Percentiles rank a stretch among this genome's conserved stretches.
Conservation (phyloP, 495 filamentous ascomycete genomes). For the Penicillium paxilli region DNA sequence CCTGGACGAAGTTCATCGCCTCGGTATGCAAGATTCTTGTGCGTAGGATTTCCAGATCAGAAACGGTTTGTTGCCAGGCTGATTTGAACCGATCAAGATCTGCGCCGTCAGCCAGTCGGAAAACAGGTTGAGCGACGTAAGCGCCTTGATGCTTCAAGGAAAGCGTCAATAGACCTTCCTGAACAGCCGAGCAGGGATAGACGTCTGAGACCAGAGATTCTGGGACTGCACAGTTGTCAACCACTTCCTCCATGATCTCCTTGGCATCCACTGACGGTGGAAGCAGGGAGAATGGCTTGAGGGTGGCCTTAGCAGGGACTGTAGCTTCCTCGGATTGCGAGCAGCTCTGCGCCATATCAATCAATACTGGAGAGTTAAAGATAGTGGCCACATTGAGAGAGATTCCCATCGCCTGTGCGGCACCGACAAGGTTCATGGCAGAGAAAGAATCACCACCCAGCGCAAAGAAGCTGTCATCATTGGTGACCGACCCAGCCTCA, state of each 20-base stretch:
- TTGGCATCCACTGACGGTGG: constrained; percentile 20
- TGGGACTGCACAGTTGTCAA: constrained; percentile 40
- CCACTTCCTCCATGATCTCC: constrained; percentile 44
- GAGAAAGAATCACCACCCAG: constrained; percentile 58
- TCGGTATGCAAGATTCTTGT: constrained; percentile 57
- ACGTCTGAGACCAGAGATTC: constrained; percentile 49
- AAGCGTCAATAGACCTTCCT: constrained; percentile 66
- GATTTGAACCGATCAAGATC: constrained; percentile 50
- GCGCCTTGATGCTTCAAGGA: constrained; percentile 54
- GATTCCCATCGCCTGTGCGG: constrained; percentile 42
- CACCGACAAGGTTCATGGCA: constrained; percentile 56
- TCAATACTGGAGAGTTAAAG: constrained; percentile 45
- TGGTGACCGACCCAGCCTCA: constrained; percentile 36
- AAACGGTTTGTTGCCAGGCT: constrained; percentile 53
- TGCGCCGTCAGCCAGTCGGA: constrained; percentile 42
- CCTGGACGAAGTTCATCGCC: constrained; percentile 51
- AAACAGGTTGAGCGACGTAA: constrained; percentile 54
- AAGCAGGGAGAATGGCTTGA: constrained; percentile 49
- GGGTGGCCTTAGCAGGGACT: constrained; percentile 3
- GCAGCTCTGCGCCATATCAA: constrained; percentile 47
- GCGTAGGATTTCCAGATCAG: constrained; percentile 52
- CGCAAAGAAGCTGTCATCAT: constrained; percentile 52
- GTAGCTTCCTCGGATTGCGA: constrained; percentile 1
- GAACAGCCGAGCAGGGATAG: constrained; percentile 69
- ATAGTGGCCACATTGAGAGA: constrained; percentile 50